Percentiles rank a stretch among this genome's conserved stretches.
Conservation (phyloP, 2,329 filamentous ascomycete genomes). For the Diplocarpon rosae region DNA sequence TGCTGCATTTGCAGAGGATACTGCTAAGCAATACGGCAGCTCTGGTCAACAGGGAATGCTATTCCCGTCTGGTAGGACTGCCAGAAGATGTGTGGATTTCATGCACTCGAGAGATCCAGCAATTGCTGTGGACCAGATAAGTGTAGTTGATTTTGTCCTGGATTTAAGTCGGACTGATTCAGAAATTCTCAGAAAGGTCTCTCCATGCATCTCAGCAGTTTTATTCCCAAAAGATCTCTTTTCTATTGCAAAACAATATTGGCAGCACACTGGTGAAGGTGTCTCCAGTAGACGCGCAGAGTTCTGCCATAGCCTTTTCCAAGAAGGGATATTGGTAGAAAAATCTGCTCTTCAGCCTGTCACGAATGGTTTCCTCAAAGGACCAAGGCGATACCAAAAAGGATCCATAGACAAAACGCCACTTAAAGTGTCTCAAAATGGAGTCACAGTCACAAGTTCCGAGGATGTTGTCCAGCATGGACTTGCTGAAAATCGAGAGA, state of each 20-base stretch:
- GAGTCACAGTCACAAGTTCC: background rate
- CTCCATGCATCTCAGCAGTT: constrained; percentile 56
- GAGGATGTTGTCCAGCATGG: constrained; percentile 5
- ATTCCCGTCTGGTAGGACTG: constrained; percentile 62
- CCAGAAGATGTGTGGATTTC: constrained; percentile 66
- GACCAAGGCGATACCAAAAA: constrained; percentile 71
- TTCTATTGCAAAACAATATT: constrained; percentile 78
- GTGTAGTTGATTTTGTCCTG: constrained; percentile 52
- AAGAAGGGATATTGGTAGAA: constrained; percentile 54
- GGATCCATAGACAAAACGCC: constrained; percentile 35
- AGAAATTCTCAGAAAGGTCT: constrained; percentile 41
- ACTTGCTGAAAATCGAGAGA: constrained; percentile 42
- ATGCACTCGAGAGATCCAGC: constrained; percentile 48
- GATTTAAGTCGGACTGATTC: constrained; percentile 42
- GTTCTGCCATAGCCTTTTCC: constrained; percentile 69
- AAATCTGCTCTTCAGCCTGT: constrained; percentile 23
- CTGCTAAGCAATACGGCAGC: constrained; percentile 53
- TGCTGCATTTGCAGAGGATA: constrained; percentile 56
- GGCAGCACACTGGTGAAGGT: constrained; percentile 93
- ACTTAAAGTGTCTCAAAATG: constrained; percentile 13
- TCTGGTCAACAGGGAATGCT: constrained; percentile 63
- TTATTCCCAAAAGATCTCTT: constrained; percentile 59
- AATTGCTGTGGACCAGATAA: constrained; percentile 37
- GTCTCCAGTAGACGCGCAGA: constrained; percentile 85
- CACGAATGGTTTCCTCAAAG: constrained; percentile 30